These are phyloP conservation scores for Ostreobium quekettii DNA, from an alignment of 139 green algal genomes.

Conservation along the genomic window DNA sequence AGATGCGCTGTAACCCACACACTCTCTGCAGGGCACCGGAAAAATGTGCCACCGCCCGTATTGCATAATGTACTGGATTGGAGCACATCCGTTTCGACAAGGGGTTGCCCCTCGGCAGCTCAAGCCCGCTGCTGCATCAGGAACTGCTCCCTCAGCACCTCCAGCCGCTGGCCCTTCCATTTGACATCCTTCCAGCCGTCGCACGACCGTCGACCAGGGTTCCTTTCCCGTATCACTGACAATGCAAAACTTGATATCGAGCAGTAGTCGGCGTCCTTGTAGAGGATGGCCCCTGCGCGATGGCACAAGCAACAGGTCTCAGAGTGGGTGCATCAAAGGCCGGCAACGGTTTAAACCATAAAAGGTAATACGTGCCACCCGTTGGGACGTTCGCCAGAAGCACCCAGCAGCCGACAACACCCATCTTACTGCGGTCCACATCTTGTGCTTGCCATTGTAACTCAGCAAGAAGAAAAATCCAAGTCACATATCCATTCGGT, in stretches of 20 bases:
- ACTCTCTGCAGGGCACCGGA: too few relatives aligned
- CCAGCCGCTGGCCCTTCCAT: constrained; percentile 37
- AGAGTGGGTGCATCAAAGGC: too few relatives aligned
- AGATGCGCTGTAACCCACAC: too few relatives aligned
- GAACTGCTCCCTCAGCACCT: constrained; percentile 26
- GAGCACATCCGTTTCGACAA: too few relatives aligned
- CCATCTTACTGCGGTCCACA: not conserved
- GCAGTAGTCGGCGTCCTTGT: constrained; percentile 29
- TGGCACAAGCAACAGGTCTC: constrained; percentile 18
- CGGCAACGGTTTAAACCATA: too few relatives aligned
- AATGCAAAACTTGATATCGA: constrained; percentile 59
- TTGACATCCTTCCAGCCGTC: constrained; percentile 60
- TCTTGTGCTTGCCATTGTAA: not conserved
- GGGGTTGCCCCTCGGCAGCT: too few relatives aligned
- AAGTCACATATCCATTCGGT: not conserved
- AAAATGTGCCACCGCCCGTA: too few relatives aligned
- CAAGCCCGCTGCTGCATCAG: too few relatives aligned
- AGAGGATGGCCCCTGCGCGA: constrained; percentile 37
- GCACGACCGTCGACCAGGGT: constrained; percentile 45
- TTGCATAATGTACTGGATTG: too few relatives aligned
- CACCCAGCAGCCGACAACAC: not conserved
- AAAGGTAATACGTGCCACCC: not conserved
- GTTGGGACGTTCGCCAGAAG: not conserved
- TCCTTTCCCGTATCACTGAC: constrained; percentile 44
- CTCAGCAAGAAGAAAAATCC: not conserved